Base-by-base conservation (phyloP, 805 yeast genomes). In the Brettanomyces anomalus region DNA sequence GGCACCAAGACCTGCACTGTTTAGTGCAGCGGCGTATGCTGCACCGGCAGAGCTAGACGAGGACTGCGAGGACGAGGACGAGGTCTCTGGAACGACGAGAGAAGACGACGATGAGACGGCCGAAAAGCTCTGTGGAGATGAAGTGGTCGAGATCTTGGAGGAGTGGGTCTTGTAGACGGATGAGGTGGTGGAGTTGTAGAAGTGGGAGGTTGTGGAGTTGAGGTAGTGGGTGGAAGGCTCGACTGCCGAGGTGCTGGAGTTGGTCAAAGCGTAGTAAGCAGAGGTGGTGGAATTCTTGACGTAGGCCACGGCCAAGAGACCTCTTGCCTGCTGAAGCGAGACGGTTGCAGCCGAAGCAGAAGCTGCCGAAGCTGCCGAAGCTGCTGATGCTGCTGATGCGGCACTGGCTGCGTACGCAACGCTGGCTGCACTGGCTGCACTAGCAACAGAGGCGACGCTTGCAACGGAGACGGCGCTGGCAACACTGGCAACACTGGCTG, bases 281-380 rank as follows among this genome's bases (percentile, higher is more conserved):
- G 61, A 53, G 30, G 62, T 24, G 10, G 28, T 24, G 10, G 28
- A 24, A 32, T n/a, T n/a, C 13, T 21, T 56, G 46, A 60, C 65
- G 15, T 70, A 63, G 38, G 75, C 70, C 42, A 68, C 59, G 20
- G 74, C 71, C 24, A 64, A 48, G 39, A 66, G 52, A 43, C 69
- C 71, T 44, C 57, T 54, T 39, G 69, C 66, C 48, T 57, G 58
- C n/a, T 58, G 50, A 42, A 65, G 48, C 8, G 62, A 42, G 20
- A 47, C 46, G 13, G 52, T 54, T 36, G 53, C 51, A 37, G 49
- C 46, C 40, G 51, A 56, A 42, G 57, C 55, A 30, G 49, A 41
- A 32, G 54, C 51, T 24, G 49, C 33, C 20, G 50, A 26, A 15
- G 45, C 41, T n/a, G 52, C 51, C 19, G 49, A 52, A 43, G 49